Conservation (phyloP, 2,329 filamentous ascomycete genomes). For the Colletotrichum lindemuthianum region DNA sequence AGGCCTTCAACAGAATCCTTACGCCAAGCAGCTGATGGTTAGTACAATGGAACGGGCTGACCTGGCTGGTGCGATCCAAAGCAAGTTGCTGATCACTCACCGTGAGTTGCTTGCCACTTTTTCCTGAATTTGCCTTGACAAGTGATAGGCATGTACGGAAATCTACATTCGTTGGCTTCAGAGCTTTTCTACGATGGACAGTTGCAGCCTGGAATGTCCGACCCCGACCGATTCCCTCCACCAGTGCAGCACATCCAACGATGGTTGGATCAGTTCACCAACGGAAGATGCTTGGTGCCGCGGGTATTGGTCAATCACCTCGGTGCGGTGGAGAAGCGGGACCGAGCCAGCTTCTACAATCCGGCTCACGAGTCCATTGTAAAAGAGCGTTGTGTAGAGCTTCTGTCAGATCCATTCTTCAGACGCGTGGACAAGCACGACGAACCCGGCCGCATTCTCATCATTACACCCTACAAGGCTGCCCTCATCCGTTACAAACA, state of each 20-base stretch:
- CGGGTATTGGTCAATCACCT: slow-evolving; percentile 48
- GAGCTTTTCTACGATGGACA: slow-evolving; percentile 51
- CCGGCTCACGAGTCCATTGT: slow-evolving; percentile 50
- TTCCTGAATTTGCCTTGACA: not conserved
- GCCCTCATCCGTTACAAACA: slow-evolving; percentile 48
- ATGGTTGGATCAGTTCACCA: slow-evolving; percentile 43
- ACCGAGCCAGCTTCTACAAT: slow-evolving; percentile 53
- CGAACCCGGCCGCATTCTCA: slow-evolving; percentile 51
- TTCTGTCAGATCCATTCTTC: slow-evolving; percentile 48
- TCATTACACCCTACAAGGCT: slow-evolving; percentile 55
- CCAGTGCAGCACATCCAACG: slow-evolving; percentile 42
- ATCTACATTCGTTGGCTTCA: slow-evolving; percentile 53
- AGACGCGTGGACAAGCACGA: slow-evolving; percentile 39
- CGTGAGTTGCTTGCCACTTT: slow-evolving; percentile 33
- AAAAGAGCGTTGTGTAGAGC: slow-evolving; percentile 43
- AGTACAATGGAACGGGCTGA: slow-evolving; percentile 53
- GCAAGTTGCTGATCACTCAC: slow-evolving; percentile 49
- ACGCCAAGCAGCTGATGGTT: slow-evolving; percentile 37
- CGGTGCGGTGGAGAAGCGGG: slow-evolving; percentile 40
- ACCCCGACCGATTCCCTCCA: slow-evolving; percentile 40
- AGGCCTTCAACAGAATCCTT: slow-evolving; percentile 8
- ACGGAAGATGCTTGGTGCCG: slow-evolving; percentile 44
- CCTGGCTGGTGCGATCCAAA: slow-evolving; percentile 44
- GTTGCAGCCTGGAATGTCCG: slow-evolving; percentile 49
- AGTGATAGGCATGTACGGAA: slow-evolving; percentile 41